Evolutionary conservation across 345 rosid species (phyloP).

Genomic region (Euphorbia tirucalli): DNA sequence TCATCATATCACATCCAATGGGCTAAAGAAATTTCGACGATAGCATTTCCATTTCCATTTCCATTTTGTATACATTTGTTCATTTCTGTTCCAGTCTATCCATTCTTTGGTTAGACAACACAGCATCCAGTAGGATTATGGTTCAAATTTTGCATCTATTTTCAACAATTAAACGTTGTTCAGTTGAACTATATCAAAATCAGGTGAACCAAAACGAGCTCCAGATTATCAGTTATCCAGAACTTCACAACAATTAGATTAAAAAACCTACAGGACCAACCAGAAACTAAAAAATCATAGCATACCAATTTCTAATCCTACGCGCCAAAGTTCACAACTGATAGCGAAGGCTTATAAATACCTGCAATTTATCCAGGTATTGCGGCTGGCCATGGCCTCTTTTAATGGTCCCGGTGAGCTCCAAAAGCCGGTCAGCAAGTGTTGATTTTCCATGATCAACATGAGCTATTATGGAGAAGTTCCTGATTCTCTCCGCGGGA

Average conservation of each 20-base stretch:
- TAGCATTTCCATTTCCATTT: too few species aligned
- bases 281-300: background rate
- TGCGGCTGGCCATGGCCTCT: constrained; percentile 97
- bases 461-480: constrained; percentile 95
- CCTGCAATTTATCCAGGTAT: constrained; percentile 95
- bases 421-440: constrained; percentile 92
- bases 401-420: constrained; percentile 91
- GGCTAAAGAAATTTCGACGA: too few species aligned
- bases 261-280: background rate
- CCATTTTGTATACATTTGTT: too few species aligned
- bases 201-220: too few species aligned
- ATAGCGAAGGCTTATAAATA: constrained; percentile 1
- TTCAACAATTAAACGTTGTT: too few species aligned
- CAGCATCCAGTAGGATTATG: background rate
- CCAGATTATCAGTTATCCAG: too few species aligned
- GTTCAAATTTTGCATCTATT: background rate
- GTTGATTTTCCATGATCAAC: constrained; percentile 97
- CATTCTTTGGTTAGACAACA: background rate
- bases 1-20: too few species aligned
- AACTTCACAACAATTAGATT: too few species aligned
- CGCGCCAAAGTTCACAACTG: background rate
- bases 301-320: too few species aligned
- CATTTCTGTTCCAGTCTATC: background rate
- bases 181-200: background rate
- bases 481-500: constrained; percentile 76